Evolutionary conservation across 75 land plant species (phyloP).

Genomic region (Ceratopteris richardii): DNA sequence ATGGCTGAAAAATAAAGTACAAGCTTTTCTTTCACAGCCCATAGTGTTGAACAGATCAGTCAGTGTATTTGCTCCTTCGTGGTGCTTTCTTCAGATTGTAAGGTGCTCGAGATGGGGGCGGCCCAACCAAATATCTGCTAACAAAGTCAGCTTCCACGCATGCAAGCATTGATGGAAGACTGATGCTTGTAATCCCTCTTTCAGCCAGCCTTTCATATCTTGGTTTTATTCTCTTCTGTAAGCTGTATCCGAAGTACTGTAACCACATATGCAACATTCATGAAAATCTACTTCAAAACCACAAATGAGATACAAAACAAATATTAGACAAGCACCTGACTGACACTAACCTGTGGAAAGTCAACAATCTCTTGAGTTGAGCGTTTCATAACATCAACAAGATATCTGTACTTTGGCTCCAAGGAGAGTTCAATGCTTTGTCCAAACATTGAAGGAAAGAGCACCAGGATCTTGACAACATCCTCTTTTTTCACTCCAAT

Average conservation of each 20-base stretch:
- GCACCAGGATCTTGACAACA: constrained; percentile 21
- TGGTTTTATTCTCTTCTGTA: constrained; percentile 72
- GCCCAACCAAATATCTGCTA: constrained; percentile 18
- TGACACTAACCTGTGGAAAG: constrained; percentile 24
- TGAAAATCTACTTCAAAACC: neutral
- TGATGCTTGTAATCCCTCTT: constrained; percentile 21
- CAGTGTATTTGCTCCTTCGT: constrained; percentile 2
- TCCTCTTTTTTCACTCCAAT: constrained; percentile 14
- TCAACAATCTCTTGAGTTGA: constrained; percentile 19
- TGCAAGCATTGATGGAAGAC: constrained; percentile 32
- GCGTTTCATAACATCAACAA: constrained; percentile 23
- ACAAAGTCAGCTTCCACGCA: constrained; percentile 24
- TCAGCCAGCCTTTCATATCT: constrained; percentile 32
- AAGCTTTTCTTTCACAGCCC: too few relatives aligned
- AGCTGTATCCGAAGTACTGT: constrained; percentile 81
- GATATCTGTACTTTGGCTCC: constrained; percentile 20
- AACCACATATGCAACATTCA: neutral
- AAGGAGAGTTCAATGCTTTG: constrained; percentile 29
- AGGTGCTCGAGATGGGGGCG: constrained; percentile 22
- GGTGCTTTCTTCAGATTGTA: constrained; percentile 3
- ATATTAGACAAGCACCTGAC: neutral
- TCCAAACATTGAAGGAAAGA: constrained; percentile 32
- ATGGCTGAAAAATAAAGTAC: too few relatives aligned
- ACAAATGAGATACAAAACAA: neutral
- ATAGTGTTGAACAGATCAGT: neutral